Percentiles rank a stretch among this genome's conserved stretches.
These are phyloP conservation scores for Candida frijolesensis DNA, from an alignment of 1,139 yeast genomes.

Conservation along the genomic window DNA sequence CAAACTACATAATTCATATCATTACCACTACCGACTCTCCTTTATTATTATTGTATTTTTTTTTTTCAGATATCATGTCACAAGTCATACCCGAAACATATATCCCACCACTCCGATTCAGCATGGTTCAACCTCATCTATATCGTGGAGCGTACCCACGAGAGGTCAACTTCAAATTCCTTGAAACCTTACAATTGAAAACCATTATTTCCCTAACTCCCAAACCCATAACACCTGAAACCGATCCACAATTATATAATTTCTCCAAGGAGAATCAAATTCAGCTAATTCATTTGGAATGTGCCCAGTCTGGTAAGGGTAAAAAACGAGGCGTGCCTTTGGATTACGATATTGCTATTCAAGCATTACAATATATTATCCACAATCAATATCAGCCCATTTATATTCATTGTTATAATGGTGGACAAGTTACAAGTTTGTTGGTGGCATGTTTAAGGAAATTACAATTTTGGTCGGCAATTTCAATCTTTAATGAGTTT, in stretches of 20 bases:
- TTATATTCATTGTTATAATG: conserved; percentile 85
- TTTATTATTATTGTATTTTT: neutral
- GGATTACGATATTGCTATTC: conserved; percentile 60
- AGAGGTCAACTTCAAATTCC: conserved; percentile 68
- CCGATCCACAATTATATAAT: conserved; percentile 51
- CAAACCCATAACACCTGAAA: conserved; percentile 58
- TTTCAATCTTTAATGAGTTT: conserved; percentile 86
- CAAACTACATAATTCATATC: neutral
- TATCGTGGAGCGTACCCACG: conserved; percentile 90
- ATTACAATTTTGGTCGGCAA: conserved; percentile 85
- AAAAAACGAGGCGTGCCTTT: conserved; percentile 81
- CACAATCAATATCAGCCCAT: conserved; percentile 67
- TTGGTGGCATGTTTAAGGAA: conserved; percentile 85
- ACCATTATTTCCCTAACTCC: conserved; percentile 84
- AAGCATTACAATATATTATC: conserved; percentile 62
- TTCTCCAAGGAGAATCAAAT: conserved; percentile 56
- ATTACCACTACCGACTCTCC: neutral
- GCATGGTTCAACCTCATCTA: conserved; percentile 66
- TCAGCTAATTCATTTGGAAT: conserved; percentile 61
- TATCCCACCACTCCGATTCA: conserved; percentile 83
- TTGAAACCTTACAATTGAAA: conserved; percentile 64
- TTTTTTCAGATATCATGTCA: neutral
- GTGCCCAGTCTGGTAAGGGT: conserved; percentile 69
- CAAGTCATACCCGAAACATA: conserved; percentile 38
- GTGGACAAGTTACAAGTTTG: conserved; percentile 83